Conservation (phyloP, 164 flowering plant species). For the Tetracentron sinense region DNA sequence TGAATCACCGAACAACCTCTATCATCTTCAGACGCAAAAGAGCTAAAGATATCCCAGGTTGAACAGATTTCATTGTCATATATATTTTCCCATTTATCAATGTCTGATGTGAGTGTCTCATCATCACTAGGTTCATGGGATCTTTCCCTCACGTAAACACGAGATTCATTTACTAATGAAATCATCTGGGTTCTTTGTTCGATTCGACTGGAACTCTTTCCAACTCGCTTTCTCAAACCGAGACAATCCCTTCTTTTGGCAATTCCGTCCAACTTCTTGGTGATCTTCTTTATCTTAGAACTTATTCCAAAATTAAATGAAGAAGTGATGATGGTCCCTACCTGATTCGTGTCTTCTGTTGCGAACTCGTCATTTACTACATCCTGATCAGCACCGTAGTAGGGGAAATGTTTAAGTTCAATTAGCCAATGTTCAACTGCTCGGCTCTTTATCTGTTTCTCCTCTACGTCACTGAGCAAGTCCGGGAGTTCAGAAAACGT, state of each 20-base stretch:
- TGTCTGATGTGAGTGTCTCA: neutral
- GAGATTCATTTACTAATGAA: neutral
- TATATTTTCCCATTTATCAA: too few species aligned
- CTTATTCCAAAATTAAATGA: neutral
- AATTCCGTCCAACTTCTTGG: neutral
- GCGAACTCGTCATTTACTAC: too few species aligned
- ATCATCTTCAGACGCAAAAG: slow-evolving; percentile 48
- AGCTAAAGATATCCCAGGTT: slow-evolving; percentile 62
- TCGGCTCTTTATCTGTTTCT: too few species aligned
- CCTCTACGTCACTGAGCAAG: too few species aligned
- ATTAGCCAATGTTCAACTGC: too few species aligned
- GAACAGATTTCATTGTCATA: slow-evolving; percentile 24
- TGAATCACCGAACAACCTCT: too few species aligned
- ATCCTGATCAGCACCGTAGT: too few species aligned
- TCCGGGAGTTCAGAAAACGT: too few species aligned
- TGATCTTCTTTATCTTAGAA: neutral
- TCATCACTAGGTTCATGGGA: neutral
- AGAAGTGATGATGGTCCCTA: neutral
- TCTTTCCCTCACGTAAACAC: neutral
- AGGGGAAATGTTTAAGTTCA: too few species aligned
- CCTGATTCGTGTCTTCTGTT: neutral
- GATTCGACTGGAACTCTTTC: neutral
- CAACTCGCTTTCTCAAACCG: neutral
- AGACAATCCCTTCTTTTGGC: neutral
- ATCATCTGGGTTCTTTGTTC: neutral